Percentiles rank a stretch among this genome's conserved stretches.
Evolutionary conservation across 257 asterid species (phyloP).

Genomic region (Leptodermis oblonga): DNA sequence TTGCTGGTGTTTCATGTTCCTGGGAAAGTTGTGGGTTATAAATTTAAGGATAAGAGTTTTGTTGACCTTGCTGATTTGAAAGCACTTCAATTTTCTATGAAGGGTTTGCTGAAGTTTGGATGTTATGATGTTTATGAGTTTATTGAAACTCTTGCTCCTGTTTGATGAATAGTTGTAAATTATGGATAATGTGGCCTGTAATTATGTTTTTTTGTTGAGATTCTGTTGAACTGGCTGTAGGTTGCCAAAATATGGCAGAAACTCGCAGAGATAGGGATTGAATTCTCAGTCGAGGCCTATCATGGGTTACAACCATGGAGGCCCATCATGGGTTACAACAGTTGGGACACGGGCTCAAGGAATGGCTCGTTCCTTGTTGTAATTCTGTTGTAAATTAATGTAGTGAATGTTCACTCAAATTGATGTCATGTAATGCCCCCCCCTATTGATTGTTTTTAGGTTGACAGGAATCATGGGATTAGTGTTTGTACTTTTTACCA

Average conservation of each 20-base stretch:
- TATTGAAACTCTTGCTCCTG: constrained; percentile 21
- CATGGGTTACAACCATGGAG: too few relatives aligned
- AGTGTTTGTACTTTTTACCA: background rate
- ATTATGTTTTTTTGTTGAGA: background rate
- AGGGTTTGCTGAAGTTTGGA: constrained; percentile 10
- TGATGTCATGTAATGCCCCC: background rate
- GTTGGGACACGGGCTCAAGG: too few relatives aligned
- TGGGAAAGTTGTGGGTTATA: constrained; percentile 20
- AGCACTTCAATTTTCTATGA: background rate
- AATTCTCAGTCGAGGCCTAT: too few relatives aligned
- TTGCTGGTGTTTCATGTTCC: constrained; percentile 19
- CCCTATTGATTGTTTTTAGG: background rate
- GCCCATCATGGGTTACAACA: too few relatives aligned
- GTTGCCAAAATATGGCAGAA: too few relatives aligned
- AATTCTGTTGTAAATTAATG: background rate
- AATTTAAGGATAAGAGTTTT: constrained; percentile 7
- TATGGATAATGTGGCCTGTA: background rate
- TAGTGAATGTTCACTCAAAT: background rate
- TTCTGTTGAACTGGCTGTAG: too few relatives aligned
- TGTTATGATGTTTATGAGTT: constrained; percentile 9
- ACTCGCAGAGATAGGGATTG: too few relatives aligned
- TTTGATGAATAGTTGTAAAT: constrained; percentile 11
- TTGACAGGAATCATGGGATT: background rate
- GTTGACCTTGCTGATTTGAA: constrained; percentile 6
- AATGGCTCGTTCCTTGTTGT: too few relatives aligned